phyloP scores from a whole-genome alignment of 2,329 filamentous ascomycete genomes.

The Taxawa tesnikishii region DNA sequence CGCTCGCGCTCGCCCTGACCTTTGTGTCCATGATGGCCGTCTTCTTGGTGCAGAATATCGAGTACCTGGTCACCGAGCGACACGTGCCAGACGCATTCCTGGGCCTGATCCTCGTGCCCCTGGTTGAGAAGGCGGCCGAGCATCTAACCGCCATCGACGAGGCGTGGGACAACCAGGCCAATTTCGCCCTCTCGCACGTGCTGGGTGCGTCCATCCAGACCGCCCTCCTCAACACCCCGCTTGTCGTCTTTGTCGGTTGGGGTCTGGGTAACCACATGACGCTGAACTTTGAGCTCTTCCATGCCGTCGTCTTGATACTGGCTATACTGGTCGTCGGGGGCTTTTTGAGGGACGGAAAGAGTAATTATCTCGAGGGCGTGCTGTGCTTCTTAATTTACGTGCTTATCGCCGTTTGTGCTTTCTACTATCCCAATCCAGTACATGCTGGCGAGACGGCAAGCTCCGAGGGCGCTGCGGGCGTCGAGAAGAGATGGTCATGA shows the following conservation, averaged over 20 bases:
- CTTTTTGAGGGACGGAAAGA: slow-evolving; percentile 78
- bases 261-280: slow-evolving; percentile 57
- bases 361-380: slow-evolving; percentile 78
- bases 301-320: slow-evolving; percentile 68
- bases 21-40: slow-evolving; percentile 65
- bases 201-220: slow-evolving; percentile 83
- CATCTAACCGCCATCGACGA: slow-evolving; percentile 76
- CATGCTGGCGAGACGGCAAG: neutral
- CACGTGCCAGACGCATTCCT: slow-evolving; percentile 46
- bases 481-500: neutral
- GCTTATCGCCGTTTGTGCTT: slow-evolving; percentile 49
- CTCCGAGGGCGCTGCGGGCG: neutral
- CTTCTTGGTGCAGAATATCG: slow-evolving; percentile 64
- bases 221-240: slow-evolving; percentile 73
- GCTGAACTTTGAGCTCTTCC: slow-evolving; percentile 78
- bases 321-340: slow-evolving; percentile 78
- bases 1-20: slow-evolving; percentile 50
- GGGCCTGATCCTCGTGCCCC: slow-evolving; percentile 63
- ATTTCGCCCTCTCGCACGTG: slow-evolving; percentile 74
- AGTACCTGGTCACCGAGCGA: slow-evolving; percentile 39
- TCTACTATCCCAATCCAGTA: slow-evolving; percentile 47
- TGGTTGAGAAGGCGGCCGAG: slow-evolving; percentile 78
- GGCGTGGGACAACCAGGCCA: slow-evolving; percentile 66
- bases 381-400: slow-evolving; percentile 62
- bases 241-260: slow-evolving; percentile 78